phyloP scores from a whole-genome alignment of 2,329 filamentous ascomycete species.

The Colletotrichum plurivorum region DNA sequence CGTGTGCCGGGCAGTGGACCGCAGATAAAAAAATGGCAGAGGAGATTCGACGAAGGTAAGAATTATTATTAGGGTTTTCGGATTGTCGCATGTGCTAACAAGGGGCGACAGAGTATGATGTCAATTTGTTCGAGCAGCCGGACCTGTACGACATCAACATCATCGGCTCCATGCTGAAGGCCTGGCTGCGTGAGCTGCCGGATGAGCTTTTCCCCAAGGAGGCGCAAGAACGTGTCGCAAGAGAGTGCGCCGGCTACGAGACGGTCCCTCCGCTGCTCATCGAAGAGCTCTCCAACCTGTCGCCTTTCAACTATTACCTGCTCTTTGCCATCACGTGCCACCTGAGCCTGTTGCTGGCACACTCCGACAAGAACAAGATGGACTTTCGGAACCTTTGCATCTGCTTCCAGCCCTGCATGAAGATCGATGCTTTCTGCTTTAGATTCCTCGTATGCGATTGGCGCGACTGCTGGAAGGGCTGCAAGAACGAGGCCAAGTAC shows the following conservation, averaged over 20 bases:
- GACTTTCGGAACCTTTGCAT: slow-evolving; percentile 96
- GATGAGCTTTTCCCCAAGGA: slow-evolving; percentile 93
- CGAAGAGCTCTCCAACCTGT: slow-evolving; percentile 93
- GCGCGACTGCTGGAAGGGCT: slow-evolving; percentile 97
- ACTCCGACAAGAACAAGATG: slow-evolving; percentile 98
- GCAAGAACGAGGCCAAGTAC: slow-evolving; percentile 87
- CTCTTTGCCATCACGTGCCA: slow-evolving; percentile 98
- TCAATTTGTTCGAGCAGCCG: slow-evolving; percentile 88
- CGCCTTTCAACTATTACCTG: slow-evolving; percentile 97
- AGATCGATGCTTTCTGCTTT: slow-evolving; percentile 95
- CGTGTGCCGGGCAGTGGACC: slow-evolving; percentile 91
- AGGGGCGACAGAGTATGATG: slow-evolving; percentile 77
- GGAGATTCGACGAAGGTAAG: slow-evolving; percentile 86
- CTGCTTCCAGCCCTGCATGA: slow-evolving; percentile 97
- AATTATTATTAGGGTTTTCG: too few species aligned
- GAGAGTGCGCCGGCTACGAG: slow-evolving; percentile 84
- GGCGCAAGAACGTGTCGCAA: slow-evolving; percentile 83
- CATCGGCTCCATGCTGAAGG: slow-evolving; percentile 95
- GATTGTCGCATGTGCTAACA: too few species aligned
- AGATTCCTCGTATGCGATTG: slow-evolving; percentile 95
- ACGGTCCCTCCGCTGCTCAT: slow-evolving; percentile 88
- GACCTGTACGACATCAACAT: slow-evolving; percentile 97
- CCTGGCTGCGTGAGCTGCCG: slow-evolving; percentile 94
- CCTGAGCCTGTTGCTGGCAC: slow-evolving; percentile 89
- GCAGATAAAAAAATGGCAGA: slow-evolving; percentile 94